A percentile compares a stretch with the other conserved stretches of the same genome.
These are phyloP conservation scores for Pisolithus tinctorius DNA, from an alignment of 768 basidiomycete species.

Conservation along the genomic window DNA sequence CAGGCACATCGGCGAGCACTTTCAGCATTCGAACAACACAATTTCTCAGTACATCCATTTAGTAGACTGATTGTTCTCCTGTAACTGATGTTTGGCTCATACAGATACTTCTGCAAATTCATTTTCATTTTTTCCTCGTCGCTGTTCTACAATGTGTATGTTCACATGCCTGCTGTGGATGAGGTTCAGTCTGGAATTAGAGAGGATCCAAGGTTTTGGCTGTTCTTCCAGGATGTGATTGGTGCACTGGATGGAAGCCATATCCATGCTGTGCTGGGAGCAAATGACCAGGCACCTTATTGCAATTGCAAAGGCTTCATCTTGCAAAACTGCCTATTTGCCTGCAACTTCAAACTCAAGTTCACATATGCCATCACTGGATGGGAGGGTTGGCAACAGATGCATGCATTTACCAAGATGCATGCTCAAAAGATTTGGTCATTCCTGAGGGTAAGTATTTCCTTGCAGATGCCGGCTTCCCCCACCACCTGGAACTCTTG, in stretches of 20 bases:
- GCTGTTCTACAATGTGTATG: neutral
- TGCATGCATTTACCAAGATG: too few species aligned
- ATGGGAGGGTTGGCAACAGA: neutral
- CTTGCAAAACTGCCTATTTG: neutral
- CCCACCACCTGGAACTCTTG: neutral
- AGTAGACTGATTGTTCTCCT: neutral
- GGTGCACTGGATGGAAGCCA: neutral
- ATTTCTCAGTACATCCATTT: neutral
- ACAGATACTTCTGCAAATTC: neutral
- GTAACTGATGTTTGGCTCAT: neutral
- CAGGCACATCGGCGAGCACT: neutral
- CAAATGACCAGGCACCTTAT: neutral
- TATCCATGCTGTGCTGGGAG: neutral
- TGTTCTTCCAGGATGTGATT: neutral
- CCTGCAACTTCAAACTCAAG: neutral
- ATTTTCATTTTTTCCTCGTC: neutral
- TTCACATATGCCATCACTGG: neutral
- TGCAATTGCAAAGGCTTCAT: neutral
- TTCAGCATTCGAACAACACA: neutral
- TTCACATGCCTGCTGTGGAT: neutral
- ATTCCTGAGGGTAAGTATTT: neutral
- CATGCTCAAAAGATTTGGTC: neutral
- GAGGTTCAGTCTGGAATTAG: neutral
- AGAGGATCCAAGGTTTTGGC: neutral
- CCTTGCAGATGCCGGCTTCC: neutral